Percentiles rank a stretch among this genome's conserved stretches.
These are phyloP conservation scores for Filosporella fistucella DNA, from an alignment of 495 filamentous ascomycete species.

Conservation along the genomic window DNA sequence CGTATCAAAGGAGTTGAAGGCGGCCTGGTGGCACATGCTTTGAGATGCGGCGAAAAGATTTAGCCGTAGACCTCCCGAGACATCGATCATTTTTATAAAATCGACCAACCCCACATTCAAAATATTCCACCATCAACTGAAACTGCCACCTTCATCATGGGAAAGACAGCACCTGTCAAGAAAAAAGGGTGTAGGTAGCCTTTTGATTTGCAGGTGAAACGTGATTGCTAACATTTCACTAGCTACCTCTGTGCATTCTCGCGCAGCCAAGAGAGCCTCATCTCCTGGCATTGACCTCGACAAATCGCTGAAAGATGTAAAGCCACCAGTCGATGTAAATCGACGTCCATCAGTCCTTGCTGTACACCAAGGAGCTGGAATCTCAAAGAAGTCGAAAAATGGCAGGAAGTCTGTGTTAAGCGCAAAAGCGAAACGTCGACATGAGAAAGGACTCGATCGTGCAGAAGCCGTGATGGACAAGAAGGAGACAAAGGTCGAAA, in stretches of 20 bases:
- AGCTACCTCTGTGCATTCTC: constrained; percentile 53
- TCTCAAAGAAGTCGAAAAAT: constrained; percentile 61
- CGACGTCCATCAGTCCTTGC: constrained; percentile 57
- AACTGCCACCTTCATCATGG: constrained; percentile 39
- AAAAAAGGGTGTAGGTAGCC: constrained; percentile 34
- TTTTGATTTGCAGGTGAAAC: too few relatives aligned
- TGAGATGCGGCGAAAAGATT: too few relatives aligned
- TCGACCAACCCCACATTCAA: too few relatives aligned
- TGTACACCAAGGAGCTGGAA: constrained; percentile 54
- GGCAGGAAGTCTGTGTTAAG: constrained; percentile 54
- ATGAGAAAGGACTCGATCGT: constrained; percentile 68
- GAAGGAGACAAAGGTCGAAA: constrained; percentile 62
- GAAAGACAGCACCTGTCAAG: constrained; percentile 37
- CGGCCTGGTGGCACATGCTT: not conserved
- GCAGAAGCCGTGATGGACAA: constrained; percentile 69
- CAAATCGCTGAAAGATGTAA: constrained; percentile 64
- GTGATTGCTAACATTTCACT: too few relatives aligned
- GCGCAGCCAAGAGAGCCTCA: constrained; percentile 66
- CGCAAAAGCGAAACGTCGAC: constrained; percentile 58
- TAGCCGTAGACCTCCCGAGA: constrained; percentile 3
- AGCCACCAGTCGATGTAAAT: constrained; percentile 47
- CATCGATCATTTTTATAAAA: constrained; percentile 1
- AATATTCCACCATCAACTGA: too few relatives aligned
- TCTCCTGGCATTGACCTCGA: constrained; percentile 70
- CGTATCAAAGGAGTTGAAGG: not conserved